These are phyloP conservation scores for Porcisia hertigi DNA, from an alignment of 208 protist genomes.

Conservation along the genomic window DNA sequence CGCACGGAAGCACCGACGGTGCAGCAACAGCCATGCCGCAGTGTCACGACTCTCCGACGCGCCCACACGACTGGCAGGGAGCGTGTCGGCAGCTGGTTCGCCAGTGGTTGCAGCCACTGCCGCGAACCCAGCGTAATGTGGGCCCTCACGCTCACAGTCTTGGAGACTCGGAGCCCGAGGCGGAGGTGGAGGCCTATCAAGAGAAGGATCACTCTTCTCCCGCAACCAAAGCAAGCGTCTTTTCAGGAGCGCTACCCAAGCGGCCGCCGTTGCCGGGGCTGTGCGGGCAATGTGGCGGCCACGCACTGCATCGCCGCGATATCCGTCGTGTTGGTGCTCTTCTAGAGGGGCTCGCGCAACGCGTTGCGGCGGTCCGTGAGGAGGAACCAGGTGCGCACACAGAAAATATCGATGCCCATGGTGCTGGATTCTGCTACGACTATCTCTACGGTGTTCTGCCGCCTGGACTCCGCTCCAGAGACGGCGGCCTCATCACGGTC, in stretches of 20 bases:
- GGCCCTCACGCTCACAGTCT: not conserved
- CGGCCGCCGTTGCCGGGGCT: not conserved
- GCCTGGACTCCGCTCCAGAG: slow-evolving; percentile 13
- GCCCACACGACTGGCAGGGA: not conserved
- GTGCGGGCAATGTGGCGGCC: not conserved
- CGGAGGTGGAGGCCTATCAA: not conserved
- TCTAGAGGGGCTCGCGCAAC: slow-evolving; percentile 12
- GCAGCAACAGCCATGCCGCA: not conserved
- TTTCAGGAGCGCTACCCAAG: not conserved
- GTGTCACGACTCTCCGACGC: not conserved
- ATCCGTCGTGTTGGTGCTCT: slow-evolving; percentile 23
- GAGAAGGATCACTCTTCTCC: not conserved
- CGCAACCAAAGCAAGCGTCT: not conserved
- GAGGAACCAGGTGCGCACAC: not conserved
- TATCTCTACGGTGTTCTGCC: slow-evolving; percentile 22
- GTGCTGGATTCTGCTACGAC: slow-evolving; percentile 1
- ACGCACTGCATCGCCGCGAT: slow-evolving; percentile 30
- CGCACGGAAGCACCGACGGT: not conserved
- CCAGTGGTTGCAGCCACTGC: slow-evolving; percentile 4
- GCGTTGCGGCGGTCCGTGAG: slow-evolving; percentile 11
- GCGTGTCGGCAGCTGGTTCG: slow-evolving; percentile 11
- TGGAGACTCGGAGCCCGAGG: not conserved
- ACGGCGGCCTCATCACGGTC: slow-evolving; percentile 7
- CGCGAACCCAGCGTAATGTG: not conserved
- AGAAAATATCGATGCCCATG: not conserved